Evolutionary conservation across 2,329 filamentous ascomycete genomes (phyloP).

Genomic region (Mycogone perniciosa): DNA sequence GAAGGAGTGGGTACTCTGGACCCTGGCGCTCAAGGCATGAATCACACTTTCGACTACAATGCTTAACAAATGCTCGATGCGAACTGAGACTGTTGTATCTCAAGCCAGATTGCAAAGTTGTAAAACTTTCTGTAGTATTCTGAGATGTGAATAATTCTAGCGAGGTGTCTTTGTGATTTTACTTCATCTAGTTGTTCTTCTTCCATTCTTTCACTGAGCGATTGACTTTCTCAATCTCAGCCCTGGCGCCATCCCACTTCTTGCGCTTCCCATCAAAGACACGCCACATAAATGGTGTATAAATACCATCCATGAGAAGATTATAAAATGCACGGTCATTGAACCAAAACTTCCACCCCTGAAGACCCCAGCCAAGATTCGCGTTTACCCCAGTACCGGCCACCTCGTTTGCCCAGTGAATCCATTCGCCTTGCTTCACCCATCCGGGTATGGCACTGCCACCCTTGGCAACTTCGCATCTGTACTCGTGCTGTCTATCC

Average conservation of each 20-base stretch:
- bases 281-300: constrained; percentile 17
- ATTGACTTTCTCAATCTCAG: too few relatives aligned
- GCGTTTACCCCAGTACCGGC: constrained; percentile 35
- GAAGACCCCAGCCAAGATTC: constrained; percentile 33
- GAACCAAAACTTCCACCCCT: constrained; percentile 35
- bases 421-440: constrained; percentile 18
- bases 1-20: too few relatives aligned
- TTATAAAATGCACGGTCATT: constrained; percentile 30
- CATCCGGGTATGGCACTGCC: constrained; percentile 18
- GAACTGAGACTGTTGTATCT: too few relatives aligned
- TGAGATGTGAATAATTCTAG: too few relatives aligned
- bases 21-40: too few relatives aligned
- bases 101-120: too few relatives aligned
- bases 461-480: constrained; percentile 12
- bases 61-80: too few relatives aligned
- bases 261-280: constrained; percentile 18
- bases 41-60: too few relatives aligned
- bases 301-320: constrained; percentile 23
- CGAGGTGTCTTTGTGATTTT: too few relatives aligned
- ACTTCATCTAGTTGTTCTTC: too few relatives aligned
- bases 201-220: too few relatives aligned
- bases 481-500: constrained; percentile 15
- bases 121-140: too few relatives aligned
- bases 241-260: constrained; percentile 14
- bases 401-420: constrained; percentile 22